Percentiles rank a stretch among this genome's conserved stretches.
phyloP scores from a whole-genome alignment of 1,139 yeast genomes.

The Candida gigantensis region DNA sequence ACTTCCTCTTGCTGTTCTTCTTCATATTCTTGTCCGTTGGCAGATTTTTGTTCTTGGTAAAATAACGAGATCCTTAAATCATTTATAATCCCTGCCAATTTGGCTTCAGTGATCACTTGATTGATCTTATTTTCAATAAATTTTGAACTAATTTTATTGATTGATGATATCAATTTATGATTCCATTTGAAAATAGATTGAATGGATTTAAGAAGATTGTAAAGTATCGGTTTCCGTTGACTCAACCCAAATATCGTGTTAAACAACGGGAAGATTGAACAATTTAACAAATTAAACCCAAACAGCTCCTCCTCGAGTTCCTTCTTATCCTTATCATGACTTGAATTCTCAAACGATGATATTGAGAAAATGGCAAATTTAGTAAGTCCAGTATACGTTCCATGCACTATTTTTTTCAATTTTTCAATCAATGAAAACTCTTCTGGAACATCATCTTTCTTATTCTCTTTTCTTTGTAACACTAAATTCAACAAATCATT shows the following conservation, averaged over 20 bases:
- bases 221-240: slow-evolving; percentile 30
- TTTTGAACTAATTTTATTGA: slow-evolving; percentile 22
- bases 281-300: slow-evolving; percentile 14
- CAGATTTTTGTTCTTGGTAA: slow-evolving; percentile 12
- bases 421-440: neutral
- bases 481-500: slow-evolving; percentile 10
- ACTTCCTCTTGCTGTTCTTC: slow-evolving; percentile 1
- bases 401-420: neutral
- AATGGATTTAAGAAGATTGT: slow-evolving; percentile 17
- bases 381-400: neutral
- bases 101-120: slow-evolving; percentile 21
- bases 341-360: too few species aligned
- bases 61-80: slow-evolving; percentile 24
- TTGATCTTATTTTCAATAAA: slow-evolving; percentile 18
- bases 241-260: slow-evolving; percentile 31
- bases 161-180: slow-evolving; percentile 14
- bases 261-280: slow-evolving; percentile 26
- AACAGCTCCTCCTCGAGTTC: too few species aligned
- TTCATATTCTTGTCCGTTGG: neutral
- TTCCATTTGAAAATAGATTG: slow-evolving; percentile 16
- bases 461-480: too few species aligned
- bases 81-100: slow-evolving; percentile 20
- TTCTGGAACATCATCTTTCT: too few species aligned
- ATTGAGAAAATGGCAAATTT: neutral
- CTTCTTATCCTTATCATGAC: too few species aligned